A percentile compares a stretch with the other conserved stretches of the same genome.
Conservation (phyloP, 2,329 filamentous ascomycete genomes). For the Calonectria naviculata region DNA sequence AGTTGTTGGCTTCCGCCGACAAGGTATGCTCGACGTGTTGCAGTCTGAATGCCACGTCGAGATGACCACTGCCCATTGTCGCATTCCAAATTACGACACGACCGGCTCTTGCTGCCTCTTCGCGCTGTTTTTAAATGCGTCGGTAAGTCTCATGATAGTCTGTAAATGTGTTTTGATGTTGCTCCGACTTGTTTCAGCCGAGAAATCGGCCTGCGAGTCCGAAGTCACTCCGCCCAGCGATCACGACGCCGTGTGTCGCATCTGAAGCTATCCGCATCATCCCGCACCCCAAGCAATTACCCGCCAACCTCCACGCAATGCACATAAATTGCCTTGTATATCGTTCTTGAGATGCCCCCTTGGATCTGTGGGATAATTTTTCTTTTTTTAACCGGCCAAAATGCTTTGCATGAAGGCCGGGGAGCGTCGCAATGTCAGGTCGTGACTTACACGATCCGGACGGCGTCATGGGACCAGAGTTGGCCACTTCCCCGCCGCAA, state of each 20-base stretch:
- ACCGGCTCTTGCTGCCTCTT: constrained; percentile 11
- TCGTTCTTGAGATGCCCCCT: background rate
- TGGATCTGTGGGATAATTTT: constrained; percentile 21
- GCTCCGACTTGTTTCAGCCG: constrained; percentile 15
- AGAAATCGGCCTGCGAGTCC: constrained; percentile 18
- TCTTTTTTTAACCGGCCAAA: constrained; percentile 30
- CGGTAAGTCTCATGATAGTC: constrained; percentile 27
- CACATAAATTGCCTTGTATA: background rate
- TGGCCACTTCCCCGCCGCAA: constrained; percentile 6
- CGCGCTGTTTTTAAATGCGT: constrained; percentile 24
- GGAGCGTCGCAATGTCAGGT: constrained; percentile 23
- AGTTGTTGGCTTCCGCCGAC: constrained; percentile 29
- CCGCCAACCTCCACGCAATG: constrained; percentile 28
- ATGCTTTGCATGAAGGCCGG: background rate
- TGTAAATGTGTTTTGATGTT: constrained; percentile 24
- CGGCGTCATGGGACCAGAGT: constrained; percentile 30
- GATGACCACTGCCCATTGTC: constrained; percentile 42
- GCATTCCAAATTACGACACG: constrained; percentile 45
- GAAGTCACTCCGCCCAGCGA: constrained; percentile 44
- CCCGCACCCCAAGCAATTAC: constrained; percentile 32
- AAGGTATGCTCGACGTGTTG: constrained; percentile 23
- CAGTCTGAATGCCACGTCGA: constrained; percentile 29
- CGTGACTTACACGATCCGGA: constrained; percentile 42
- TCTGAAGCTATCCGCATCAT: constrained; percentile 50
- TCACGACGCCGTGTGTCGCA: constrained; percentile 33